These are phyloP conservation scores for Pseudogymnoascus sp. DNA, from an alignment of 2,329 filamentous ascomycete genomes.

Conservation along the genomic window DNA sequence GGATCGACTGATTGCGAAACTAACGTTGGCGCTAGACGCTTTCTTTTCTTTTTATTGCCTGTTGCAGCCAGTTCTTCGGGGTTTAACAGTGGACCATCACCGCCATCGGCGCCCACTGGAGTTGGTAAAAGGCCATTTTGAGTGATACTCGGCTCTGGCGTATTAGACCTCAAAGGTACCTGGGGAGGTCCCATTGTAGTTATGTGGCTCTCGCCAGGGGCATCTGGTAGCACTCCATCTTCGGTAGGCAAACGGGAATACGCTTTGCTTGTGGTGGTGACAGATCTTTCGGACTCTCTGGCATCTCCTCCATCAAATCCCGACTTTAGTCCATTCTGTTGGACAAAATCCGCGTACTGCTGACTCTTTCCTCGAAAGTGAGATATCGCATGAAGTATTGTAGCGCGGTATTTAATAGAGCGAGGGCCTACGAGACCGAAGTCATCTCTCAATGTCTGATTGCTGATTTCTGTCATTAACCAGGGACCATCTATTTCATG, in stretches of 20 bases:
- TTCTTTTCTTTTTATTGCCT: slow-evolving; percentile 24
- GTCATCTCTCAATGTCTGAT: slow-evolving; percentile 20
- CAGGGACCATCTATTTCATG: slow-evolving; percentile 16
- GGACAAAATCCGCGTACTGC: not conserved
- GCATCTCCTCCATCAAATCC: not conserved
- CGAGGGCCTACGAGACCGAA: slow-evolving; percentile 18
- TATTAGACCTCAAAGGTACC: not conserved
- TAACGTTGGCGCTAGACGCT: slow-evolving; percentile 26
- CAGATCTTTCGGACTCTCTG: slow-evolving; percentile 2
- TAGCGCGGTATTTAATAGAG: slow-evolving; percentile 1
- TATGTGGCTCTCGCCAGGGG: not conserved
- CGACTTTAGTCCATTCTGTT: not conserved
- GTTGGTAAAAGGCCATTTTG: not conserved
- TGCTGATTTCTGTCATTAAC: slow-evolving; percentile 20
- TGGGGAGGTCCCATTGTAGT: not conserved
- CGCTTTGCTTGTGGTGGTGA: not conserved
- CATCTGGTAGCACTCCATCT: not conserved
- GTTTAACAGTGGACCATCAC: not conserved
- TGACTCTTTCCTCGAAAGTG: not conserved
- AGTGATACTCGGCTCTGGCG: not conserved
- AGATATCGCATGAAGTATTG: slow-evolving; percentile 6
- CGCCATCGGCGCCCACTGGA: not conserved
- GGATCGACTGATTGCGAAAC: slow-evolving; percentile 21
- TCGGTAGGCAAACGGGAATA: not conserved
- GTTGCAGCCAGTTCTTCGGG: not conserved